Conservation (phyloP, 305 asterid genomes). For the Fraxinus platypoda region DNA sequence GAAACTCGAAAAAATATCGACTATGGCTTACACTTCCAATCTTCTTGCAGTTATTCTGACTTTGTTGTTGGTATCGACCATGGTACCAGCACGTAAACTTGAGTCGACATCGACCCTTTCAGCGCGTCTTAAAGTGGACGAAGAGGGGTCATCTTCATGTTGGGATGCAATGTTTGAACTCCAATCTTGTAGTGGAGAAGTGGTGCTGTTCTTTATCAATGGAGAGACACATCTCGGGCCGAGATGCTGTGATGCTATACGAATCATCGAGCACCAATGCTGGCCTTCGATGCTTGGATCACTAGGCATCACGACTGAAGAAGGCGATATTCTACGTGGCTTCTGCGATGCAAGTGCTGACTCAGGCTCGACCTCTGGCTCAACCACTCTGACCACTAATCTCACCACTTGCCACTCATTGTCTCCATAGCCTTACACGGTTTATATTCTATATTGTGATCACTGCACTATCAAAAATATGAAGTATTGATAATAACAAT, state of each 20-base stretch:
- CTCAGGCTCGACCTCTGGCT: neutral
- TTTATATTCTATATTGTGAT: neutral
- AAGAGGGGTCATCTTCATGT: conserved; percentile 42
- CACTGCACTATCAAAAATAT: neutral
- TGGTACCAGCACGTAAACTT: conserved; percentile 23
- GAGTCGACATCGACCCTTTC: conserved; percentile 23
- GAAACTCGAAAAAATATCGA: neutral
- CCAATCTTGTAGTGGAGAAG: conserved; percentile 57
- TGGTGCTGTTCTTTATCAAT: conserved; percentile 51
- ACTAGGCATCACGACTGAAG: conserved; percentile 52
- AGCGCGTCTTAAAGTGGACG: conserved; percentile 34
- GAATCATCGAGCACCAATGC: conserved; percentile 53
- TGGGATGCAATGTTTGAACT: conserved; percentile 68
- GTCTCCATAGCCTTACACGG: neutral
- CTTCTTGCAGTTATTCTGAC: conserved; percentile 12
- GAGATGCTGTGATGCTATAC: conserved; percentile 54
- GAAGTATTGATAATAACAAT: neutral
- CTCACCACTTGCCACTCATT: conserved; percentile 26
- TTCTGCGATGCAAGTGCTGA: conserved; percentile 43
- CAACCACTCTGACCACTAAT: conserved; percentile 19
- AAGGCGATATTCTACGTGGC: conserved; percentile 52
- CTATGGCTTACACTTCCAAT: conserved; percentile 36
- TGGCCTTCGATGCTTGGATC: conserved; percentile 72
- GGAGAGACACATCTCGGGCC: conserved; percentile 61
- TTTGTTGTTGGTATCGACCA: conserved; percentile 22